A percentile compares a stretch with the other conserved stretches of the same genome.
Conservation (phyloP, 148 eudicot species). For the Rhododendron ovatum region DNA sequence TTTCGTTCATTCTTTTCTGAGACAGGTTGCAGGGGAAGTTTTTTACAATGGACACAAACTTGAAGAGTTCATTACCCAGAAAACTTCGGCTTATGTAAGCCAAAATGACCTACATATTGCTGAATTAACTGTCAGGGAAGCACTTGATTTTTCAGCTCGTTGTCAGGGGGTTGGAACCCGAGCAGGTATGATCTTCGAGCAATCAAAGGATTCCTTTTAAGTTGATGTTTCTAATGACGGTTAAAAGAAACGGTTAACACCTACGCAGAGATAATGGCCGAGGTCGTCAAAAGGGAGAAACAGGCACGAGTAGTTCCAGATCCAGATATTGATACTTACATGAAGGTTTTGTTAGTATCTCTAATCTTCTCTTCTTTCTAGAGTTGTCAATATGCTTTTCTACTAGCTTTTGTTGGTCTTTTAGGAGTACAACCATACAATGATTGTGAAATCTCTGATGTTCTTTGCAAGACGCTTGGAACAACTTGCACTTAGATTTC, state of each 20-base stretch:
- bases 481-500: background rate
- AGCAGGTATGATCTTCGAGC: conserved; percentile 37
- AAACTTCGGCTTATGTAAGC: conserved; percentile 66
- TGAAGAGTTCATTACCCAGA: conserved; percentile 62
- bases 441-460: background rate
- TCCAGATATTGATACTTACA: conserved; percentile 67
- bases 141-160: conserved; percentile 68
- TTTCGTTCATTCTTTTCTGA: background rate
- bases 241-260: background rate
- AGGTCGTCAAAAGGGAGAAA: conserved; percentile 71
- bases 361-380: background rate
- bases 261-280: conserved; percentile 43
- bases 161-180: conserved; percentile 82
- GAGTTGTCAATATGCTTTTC: background rate
- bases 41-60: conserved; percentile 64
- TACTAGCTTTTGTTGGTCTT: background rate
- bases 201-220: background rate
- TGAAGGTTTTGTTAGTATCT: conserved; percentile 49
- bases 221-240: background rate
- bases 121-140: conserved; percentile 75
- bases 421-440: background rate
- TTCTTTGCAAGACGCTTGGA: background rate
- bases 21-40: conserved; percentile 57
- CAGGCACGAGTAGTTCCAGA: conserved; percentile 66
- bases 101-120: conserved; percentile 72